These are phyloP conservation scores for Russula virescens DNA, from an alignment of 768 basidiomycete species.

Conservation along the genomic window DNA sequence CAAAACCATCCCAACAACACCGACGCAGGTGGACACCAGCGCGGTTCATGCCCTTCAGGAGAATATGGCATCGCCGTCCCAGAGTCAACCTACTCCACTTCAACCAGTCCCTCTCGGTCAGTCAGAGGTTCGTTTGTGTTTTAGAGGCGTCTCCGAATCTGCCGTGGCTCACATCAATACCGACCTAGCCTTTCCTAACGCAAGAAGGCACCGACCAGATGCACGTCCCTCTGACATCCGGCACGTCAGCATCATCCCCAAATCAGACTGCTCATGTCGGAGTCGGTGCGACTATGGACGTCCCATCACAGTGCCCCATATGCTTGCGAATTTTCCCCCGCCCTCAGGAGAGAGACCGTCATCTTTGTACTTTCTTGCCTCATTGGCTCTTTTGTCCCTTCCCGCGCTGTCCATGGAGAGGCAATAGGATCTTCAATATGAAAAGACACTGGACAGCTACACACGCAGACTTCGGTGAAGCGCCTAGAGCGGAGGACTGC, in stretches of 20 bases:
- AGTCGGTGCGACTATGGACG: not conserved
- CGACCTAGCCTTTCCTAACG: not conserved
- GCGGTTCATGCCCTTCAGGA: not conserved
- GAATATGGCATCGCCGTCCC: not conserved
- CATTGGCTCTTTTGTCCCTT: not conserved
- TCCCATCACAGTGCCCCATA: not conserved
- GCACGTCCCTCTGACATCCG: no score
- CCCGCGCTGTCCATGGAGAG: not conserved
- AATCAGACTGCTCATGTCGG: not conserved
- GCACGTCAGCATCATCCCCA: not conserved
- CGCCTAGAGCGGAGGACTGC: not conserved
- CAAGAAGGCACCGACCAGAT: no score
- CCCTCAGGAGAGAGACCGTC: not conserved
- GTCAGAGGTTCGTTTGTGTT: no score
- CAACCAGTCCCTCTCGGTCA: no score
- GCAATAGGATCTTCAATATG: not conserved
- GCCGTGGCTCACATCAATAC: no score
- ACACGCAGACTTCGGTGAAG: not conserved
- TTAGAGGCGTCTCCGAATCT: no score
- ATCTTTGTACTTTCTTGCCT: not conserved
- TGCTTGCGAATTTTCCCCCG: not conserved
- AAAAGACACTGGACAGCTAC: not conserved
- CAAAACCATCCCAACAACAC: no score
- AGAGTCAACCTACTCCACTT: not conserved
- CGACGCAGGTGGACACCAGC: not conserved